A percentile compares a stretch with the other conserved stretches of the same genome.
These are phyloP conservation scores for Dacryopinax primogenitus DNA, from an alignment of 768 basidiomycete species.

Conservation along the genomic window DNA sequence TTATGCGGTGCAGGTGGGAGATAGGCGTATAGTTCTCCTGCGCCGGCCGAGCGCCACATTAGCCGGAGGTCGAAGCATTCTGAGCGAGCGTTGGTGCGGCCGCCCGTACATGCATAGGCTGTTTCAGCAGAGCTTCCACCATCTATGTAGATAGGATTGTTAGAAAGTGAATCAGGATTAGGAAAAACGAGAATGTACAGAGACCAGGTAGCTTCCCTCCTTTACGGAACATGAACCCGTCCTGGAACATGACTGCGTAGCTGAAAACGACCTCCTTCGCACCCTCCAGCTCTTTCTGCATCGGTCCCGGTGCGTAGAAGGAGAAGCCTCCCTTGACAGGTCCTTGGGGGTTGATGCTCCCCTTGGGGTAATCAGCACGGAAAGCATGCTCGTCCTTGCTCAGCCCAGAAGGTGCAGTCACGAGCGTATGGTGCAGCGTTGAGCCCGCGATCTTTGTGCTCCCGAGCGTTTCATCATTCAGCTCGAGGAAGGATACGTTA, in stretches of 20 bases:
- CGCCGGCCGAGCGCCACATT: constrained; percentile 58
- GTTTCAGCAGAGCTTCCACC: constrained; percentile 41
- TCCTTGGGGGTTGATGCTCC: constrained; percentile 38
- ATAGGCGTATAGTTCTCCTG: constrained; percentile 61
- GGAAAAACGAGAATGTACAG: constrained; percentile 34
- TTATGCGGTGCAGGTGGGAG: constrained; percentile 39
- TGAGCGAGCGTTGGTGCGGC: constrained; percentile 41
- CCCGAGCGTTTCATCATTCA: background rate
- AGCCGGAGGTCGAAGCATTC: constrained; percentile 52
- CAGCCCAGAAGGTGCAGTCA: background rate
- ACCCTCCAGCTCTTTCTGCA: constrained; percentile 31
- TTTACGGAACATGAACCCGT: constrained; percentile 49
- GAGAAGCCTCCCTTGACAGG: constrained; percentile 43
- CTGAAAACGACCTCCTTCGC: constrained; percentile 58
- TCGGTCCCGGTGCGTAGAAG: constrained; percentile 55
- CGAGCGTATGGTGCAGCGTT: background rate
- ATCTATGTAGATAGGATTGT: constrained; percentile 28
- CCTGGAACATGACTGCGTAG: constrained; percentile 53
- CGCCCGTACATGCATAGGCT: constrained; percentile 50
- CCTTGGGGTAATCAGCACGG: constrained; percentile 34
- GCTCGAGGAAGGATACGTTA: background rate
- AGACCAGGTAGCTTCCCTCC: constrained; percentile 66
- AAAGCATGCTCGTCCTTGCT: constrained; percentile 2
- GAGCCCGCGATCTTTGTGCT: constrained; percentile 3
- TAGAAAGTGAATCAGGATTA: background rate